These are phyloP conservation scores for Hypoxylon sp. DNA, from an alignment of 2,329 filamentous ascomycete species.

Conservation along the genomic window DNA sequence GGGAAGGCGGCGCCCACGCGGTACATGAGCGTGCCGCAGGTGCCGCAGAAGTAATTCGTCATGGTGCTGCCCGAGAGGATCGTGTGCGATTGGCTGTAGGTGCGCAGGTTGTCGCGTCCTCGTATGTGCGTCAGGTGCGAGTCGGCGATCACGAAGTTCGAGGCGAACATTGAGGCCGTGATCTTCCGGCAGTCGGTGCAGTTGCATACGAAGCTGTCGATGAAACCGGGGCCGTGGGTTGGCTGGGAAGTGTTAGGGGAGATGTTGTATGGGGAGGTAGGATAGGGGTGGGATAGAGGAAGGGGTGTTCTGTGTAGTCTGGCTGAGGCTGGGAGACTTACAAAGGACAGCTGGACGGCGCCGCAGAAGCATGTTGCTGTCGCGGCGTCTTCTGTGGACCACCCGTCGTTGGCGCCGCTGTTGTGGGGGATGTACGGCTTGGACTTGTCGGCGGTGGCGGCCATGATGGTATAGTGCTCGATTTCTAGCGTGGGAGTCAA, in stretches of 20 bases:
- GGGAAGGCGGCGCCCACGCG: slow-evolving; percentile 62
- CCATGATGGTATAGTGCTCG: slow-evolving; percentile 14
- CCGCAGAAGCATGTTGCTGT: slow-evolving; percentile 73
- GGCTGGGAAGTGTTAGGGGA: slow-evolving; percentile 55
- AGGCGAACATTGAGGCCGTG: slow-evolving; percentile 73
- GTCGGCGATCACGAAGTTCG: slow-evolving; percentile 68
- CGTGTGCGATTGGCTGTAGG: slow-evolving; percentile 63
- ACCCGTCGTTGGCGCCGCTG: slow-evolving; percentile 59
- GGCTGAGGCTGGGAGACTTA: slow-evolving; percentile 53
- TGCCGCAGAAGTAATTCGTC: slow-evolving; percentile 73
- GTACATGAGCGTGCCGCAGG: slow-evolving; percentile 74
- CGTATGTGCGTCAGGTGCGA: slow-evolving; percentile 63
- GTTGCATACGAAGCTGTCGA: slow-evolving; percentile 70
- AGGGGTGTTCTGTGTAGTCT: neutral
- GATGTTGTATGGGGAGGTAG: neutral
- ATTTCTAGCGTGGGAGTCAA: neutral
- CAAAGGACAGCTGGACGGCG: slow-evolving; percentile 67
- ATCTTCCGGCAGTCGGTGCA: slow-evolving; percentile 74
- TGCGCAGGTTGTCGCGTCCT: slow-evolving; percentile 65
- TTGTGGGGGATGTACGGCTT: slow-evolving; percentile 56
- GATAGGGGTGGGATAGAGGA: neutral
- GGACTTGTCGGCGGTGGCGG: slow-evolving; percentile 37
- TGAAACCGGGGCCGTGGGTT: slow-evolving; percentile 60
- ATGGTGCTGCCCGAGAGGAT: slow-evolving; percentile 65
- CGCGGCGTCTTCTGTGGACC: slow-evolving; percentile 62